Evolutionary conservation across 139 green algal species (phyloP).

Genomic region (Chloropicon primus): DNA sequence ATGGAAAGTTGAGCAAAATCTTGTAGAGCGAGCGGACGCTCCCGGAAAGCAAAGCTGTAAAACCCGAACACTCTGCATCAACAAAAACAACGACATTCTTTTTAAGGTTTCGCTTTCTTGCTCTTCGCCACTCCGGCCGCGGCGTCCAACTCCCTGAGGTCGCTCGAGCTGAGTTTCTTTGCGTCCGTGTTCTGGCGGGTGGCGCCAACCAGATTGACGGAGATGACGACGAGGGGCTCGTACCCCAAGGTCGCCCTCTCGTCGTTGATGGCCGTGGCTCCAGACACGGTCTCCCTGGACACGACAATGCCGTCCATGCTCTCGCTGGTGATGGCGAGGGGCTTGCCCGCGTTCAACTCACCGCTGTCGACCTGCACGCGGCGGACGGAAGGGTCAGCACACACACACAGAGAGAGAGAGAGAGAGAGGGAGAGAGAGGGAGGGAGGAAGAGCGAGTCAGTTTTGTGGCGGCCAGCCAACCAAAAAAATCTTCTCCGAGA

Average conservation of each 20-base stretch:
- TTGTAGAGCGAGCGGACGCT: background rate
- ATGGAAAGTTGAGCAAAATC: background rate
- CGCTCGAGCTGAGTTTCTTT: background rate
- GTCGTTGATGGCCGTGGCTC: constrained; percentile 56
- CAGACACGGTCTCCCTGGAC: constrained; percentile 61
- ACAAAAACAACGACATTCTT: no score
- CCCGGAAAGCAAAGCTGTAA: no score
- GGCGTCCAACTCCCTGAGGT: background rate
- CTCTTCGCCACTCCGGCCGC: background rate
- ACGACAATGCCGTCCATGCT: constrained; percentile 72
- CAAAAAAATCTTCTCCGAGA: no score
- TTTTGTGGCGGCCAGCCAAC: no score
- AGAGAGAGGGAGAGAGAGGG: background rate
- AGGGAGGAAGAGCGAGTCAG: no score
- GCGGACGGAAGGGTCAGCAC: no score
- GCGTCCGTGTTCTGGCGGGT: background rate
- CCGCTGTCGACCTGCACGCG: background rate
- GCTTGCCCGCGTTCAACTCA: background rate
- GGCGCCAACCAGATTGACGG: background rate
- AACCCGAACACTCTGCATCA: no score
- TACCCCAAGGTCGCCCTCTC: background rate
- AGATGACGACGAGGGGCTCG: constrained; percentile 2
- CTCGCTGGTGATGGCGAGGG: constrained; percentile 44
- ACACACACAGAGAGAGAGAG: background rate
- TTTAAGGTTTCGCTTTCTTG: no score